A percentile compares a stretch with the other conserved stretches of the same genome.
Evolutionary conservation across 345 rosid species (phyloP).

Genomic region (Sonneratia alba): DNA sequence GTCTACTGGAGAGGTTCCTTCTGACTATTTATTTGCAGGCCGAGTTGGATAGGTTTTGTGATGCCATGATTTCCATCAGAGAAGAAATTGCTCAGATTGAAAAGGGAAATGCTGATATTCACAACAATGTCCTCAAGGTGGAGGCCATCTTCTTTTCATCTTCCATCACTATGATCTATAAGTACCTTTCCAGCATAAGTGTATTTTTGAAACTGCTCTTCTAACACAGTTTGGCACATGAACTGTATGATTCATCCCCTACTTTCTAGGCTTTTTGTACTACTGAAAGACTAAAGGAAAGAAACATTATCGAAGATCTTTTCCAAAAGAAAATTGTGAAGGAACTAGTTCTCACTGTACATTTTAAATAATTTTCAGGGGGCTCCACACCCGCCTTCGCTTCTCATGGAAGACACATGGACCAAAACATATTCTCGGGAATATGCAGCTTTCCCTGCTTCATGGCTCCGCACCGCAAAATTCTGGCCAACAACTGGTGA

Average conservation of each 20-base stretch:
- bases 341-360: neutral
- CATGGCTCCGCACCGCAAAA: slow-evolving; percentile 85
- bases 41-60: slow-evolving; percentile 91
- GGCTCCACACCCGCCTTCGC: slow-evolving; percentile 98
- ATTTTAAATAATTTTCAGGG: slow-evolving; percentile 41
- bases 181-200: neutral
- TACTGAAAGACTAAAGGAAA: neutral
- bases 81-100: slow-evolving; percentile 92
- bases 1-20: neutral
- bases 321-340: neutral
- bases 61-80: slow-evolving; percentile 91
- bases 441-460: slow-evolving; percentile 92
- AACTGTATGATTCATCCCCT: neutral
- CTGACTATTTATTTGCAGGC: slow-evolving; percentile 42
- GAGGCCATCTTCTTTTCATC: neutral
- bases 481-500: slow-evolving; percentile 95
- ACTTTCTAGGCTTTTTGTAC: neutral
- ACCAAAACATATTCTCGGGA: slow-evolving; percentile 82
- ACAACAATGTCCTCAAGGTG: slow-evolving; percentile 94
- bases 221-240: neutral
- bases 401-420: slow-evolving; percentile 98
- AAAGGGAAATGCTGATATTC: slow-evolving; percentile 81
- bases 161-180: neutral
- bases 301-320: neutral
- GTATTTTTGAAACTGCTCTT: neutral